A percentile compares a stretch with the other conserved stretches of the same genome.
These are phyloP conservation scores for Solanum medicagineum DNA, from an alignment of 257 asterid species.

Conservation along the genomic window DNA sequence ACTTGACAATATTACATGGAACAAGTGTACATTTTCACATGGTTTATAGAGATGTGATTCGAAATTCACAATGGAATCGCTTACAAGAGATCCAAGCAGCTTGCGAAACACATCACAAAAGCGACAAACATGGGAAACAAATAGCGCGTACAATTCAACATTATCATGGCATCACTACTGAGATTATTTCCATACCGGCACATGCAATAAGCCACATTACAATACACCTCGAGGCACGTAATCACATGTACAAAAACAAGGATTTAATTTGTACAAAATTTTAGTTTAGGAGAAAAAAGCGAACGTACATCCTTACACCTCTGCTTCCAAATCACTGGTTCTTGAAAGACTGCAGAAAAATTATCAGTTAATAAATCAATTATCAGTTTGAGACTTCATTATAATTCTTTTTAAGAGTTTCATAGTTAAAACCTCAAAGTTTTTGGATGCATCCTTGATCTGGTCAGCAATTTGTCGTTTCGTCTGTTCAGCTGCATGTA, in stretches of 20 bases:
- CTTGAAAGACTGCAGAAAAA: background rate
- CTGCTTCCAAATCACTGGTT: background rate
- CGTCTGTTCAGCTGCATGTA: slow-evolving; percentile 48
- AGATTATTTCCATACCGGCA: background rate
- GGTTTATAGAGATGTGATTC: too few relatives aligned
- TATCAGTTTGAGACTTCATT: background rate
- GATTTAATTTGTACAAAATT: background rate
- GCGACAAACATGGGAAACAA: background rate
- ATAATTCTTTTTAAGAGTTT: background rate
- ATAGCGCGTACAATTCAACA: background rate
- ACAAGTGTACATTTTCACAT: too few relatives aligned
- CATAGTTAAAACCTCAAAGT: slow-evolving; percentile 24
- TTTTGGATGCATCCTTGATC: slow-evolving; percentile 40
- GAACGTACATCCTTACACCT: background rate
- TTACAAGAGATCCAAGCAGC: background rate
- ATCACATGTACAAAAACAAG: background rate
- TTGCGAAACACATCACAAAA: background rate
- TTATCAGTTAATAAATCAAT: background rate
- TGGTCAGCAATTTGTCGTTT: slow-evolving; percentile 47
- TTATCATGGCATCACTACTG: background rate
- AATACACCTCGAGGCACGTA: too few relatives aligned
- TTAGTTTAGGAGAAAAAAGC: background rate
- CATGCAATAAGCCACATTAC: background rate
- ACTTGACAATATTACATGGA: too few relatives aligned
- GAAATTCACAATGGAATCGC: background rate